phyloP scores from a whole-genome alignment of 1,284 basidiomycete genomes.

The Takashimella tepidaria region DNA sequence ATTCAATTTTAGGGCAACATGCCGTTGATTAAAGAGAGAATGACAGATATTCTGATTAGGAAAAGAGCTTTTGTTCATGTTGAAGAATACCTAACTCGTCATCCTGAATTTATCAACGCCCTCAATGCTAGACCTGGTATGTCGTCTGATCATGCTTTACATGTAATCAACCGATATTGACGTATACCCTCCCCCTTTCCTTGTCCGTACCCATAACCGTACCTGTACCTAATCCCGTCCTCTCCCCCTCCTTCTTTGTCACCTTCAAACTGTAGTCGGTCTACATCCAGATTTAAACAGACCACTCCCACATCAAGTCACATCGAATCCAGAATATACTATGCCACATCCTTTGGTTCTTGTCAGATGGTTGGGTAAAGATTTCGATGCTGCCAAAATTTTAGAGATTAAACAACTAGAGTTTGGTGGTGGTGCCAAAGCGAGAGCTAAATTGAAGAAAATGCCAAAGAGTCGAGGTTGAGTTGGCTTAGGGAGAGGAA shows the following conservation, averaged over 20 bases:
- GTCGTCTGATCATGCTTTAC: slow-evolving; percentile 1
- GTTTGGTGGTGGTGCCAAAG: slow-evolving; percentile 38
- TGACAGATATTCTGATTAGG: slow-evolving; percentile 43
- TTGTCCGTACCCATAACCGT: neutral
- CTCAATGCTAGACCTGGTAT: slow-evolving; percentile 37
- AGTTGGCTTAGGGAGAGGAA: too few species aligned
- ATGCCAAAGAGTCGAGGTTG: slow-evolving; percentile 8
- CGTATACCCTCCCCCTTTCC: neutral
- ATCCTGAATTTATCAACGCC: slow-evolving; percentile 40
- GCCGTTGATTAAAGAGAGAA: slow-evolving; percentile 42
- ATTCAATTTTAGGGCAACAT: slow-evolving; percentile 27
- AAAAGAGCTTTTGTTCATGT: slow-evolving; percentile 46
- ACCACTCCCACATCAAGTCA: slow-evolving; percentile 13
- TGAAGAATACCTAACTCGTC: slow-evolving; percentile 47
- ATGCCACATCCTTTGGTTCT: slow-evolving; percentile 37
- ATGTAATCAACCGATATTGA: neutral
- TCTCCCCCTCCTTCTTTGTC: too few species aligned
- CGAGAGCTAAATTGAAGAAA: slow-evolving; percentile 40
- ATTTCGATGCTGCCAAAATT: slow-evolving; percentile 40
- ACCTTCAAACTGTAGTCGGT: slow-evolving; percentile 26
- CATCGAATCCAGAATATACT: slow-evolving; percentile 13
- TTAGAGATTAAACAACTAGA: slow-evolving; percentile 47
- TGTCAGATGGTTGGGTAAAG: slow-evolving; percentile 44
- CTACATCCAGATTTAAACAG: slow-evolving; percentile 41
- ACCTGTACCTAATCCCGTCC: too few species aligned